phyloP scores from a whole-genome alignment of 2,329 filamentous ascomycete species.

The Aureobasidium lini region DNA sequence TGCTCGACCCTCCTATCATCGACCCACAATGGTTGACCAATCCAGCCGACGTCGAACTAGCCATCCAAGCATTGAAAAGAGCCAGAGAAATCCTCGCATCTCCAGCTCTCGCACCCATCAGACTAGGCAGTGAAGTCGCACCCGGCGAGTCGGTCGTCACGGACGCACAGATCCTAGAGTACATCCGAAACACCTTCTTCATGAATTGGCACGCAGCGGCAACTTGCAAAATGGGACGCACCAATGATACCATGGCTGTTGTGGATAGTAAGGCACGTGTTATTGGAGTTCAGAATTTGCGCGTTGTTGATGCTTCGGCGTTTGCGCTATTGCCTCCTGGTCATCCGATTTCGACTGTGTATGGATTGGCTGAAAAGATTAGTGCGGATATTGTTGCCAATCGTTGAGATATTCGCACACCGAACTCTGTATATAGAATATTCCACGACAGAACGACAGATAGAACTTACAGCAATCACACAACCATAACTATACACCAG shows the following conservation, averaged over 20 bases:
- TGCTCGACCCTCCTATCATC: slow-evolving; percentile 24
- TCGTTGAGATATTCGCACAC: too few relatives aligned
- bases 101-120: slow-evolving; percentile 20
- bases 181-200: slow-evolving; percentile 17
- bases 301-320: slow-evolving; percentile 26
- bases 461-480: too few relatives aligned
- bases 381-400: slow-evolving; percentile 17
- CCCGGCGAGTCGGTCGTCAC: slow-evolving; percentile 22
- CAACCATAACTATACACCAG: too few relatives aligned
- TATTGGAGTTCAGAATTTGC: slow-evolving; percentile 20
- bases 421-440: too few relatives aligned
- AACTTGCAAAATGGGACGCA: slow-evolving; percentile 31
- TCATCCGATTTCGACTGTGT: slow-evolving; percentile 22
- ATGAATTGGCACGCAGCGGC: slow-evolving; percentile 31
- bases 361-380: slow-evolving; percentile 31
- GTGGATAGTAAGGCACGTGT: slow-evolving; percentile 21
- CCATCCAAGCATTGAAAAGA: slow-evolving; percentile 27
- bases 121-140: slow-evolving; percentile 22
- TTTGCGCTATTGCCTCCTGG: slow-evolving; percentile 23
- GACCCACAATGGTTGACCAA: slow-evolving; percentile 31
- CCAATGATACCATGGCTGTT: slow-evolving; percentile 14
- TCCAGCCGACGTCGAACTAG: slow-evolving; percentile 26
- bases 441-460: too few relatives aligned
- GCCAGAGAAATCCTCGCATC: slow-evolving; percentile 23
- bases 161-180: slow-evolving; percentile 24